Conservation (phyloP, 2,329 filamentous ascomycete species). For the Plenodomus lindquistii region DNA sequence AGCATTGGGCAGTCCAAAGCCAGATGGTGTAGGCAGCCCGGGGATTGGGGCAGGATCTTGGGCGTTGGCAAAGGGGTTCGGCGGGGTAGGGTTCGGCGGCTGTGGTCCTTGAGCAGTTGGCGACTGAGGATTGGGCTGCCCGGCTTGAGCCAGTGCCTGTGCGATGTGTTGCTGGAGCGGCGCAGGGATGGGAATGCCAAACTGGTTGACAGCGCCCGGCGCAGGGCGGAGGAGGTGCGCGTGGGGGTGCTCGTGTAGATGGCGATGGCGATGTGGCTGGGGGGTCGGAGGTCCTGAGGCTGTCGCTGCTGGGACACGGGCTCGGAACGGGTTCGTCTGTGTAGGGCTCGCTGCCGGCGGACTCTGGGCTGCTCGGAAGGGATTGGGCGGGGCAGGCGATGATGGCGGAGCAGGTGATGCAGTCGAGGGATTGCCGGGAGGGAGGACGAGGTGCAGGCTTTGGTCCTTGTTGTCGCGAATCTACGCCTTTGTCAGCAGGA, state of each 20-base stretch:
- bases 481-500: slow-evolving; percentile 26
- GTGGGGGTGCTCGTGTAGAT: slow-evolving; percentile 22
- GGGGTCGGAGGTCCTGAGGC: slow-evolving; percentile 31
- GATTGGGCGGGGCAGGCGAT: slow-evolving; percentile 45
- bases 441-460: slow-evolving; percentile 45
- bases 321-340: slow-evolving; percentile 38
- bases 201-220: slow-evolving; percentile 13
- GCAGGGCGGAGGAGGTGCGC: slow-evolving; percentile 18
- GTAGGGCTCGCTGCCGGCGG: slow-evolving; percentile 22
- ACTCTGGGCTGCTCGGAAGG: slow-evolving; percentile 27
- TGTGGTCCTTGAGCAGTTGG: neutral
- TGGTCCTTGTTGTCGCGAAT: slow-evolving; percentile 42
- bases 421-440: slow-evolving; percentile 10
- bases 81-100: slow-evolving; percentile 6
- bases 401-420: slow-evolving; percentile 28
- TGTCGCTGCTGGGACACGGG: slow-evolving; percentile 30
- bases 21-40: slow-evolving; percentile 4
- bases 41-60: neutral
- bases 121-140: slow-evolving; percentile 2
- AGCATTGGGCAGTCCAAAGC: slow-evolving; percentile 3
- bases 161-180: slow-evolving; percentile 30
- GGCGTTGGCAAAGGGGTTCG: neutral
- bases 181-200: slow-evolving; percentile 23
- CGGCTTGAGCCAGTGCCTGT: slow-evolving; percentile 22
- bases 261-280: slow-evolving; percentile 14